Conservation (phyloP, 1,284 basidiomycete species). For the Marasmius sp. region DNA sequence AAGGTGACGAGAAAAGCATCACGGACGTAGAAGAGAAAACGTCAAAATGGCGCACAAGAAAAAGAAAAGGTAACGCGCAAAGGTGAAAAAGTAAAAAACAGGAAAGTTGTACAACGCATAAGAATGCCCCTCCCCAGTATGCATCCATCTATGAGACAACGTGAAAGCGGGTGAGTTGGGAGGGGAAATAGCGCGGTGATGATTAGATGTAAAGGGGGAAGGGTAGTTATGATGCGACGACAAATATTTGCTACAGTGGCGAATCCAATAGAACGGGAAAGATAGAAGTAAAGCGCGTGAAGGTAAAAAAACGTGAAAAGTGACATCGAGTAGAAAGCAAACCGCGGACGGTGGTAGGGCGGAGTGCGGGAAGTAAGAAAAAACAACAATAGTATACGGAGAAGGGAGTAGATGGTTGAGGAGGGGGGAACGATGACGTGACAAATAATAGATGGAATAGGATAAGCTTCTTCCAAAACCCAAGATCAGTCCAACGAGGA, state of each 20-base stretch:
- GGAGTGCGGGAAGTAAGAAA: conserved; percentile 3
- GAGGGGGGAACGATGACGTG: background rate
- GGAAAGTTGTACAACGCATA: conserved; percentile 9
- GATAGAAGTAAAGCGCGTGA: background rate
- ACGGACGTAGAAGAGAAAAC: conserved; percentile 25
- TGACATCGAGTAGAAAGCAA: background rate
- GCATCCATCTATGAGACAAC: conserved; percentile 1
- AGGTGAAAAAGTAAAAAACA: background rate
- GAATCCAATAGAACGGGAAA: conserved; percentile 4
- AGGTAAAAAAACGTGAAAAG: background rate
- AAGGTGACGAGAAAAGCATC: conserved; percentile 10
- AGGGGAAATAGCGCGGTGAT: conserved; percentile 1
- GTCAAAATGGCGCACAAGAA: background rate
- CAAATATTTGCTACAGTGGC: conserved; percentile 14
- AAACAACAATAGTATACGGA: conserved; percentile 5
- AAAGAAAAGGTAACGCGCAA: conserved; percentile 10
- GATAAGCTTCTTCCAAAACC: conserved; percentile 9
- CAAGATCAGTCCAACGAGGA: conserved; percentile 9
- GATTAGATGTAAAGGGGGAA: conserved; percentile 2
- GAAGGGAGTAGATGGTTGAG: background rate
- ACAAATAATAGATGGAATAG: conserved; percentile 11
- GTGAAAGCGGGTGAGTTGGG: background rate
- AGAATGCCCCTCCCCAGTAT: background rate
- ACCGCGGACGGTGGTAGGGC: background rate
- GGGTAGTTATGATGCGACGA: background rate